These are phyloP conservation scores for Collybiopsis luxurians DNA, from an alignment of 768 basidiomycete species.

Conservation along the genomic window DNA sequence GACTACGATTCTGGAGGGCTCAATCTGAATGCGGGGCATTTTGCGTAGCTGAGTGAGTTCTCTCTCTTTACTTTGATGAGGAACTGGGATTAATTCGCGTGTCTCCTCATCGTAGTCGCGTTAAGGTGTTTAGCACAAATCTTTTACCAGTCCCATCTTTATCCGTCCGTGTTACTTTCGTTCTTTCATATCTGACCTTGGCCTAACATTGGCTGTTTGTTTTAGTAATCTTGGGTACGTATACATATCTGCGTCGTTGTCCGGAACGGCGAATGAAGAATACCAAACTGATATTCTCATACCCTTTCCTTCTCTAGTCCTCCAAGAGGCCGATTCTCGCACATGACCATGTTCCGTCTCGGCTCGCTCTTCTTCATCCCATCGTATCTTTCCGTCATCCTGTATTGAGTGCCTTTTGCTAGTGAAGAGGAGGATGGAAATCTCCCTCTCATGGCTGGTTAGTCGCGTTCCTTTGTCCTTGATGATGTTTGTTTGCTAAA, in stretches of 20 bases:
- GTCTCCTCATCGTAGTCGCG: constrained; percentile 53
- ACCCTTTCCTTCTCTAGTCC: constrained; percentile 42
- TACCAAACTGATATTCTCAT: too few species aligned
- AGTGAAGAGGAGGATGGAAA: constrained; percentile 69
- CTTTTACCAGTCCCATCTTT: constrained; percentile 86
- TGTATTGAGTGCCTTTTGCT: constrained; percentile 70
- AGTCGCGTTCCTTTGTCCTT: constrained; percentile 23
- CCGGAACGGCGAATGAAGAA: too few species aligned
- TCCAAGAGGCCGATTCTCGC: constrained; percentile 79
- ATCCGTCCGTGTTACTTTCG: constrained; percentile 59
- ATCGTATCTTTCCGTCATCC: constrained; percentile 76
- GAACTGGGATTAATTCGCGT: constrained; percentile 2
- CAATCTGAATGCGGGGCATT: constrained; percentile 87
- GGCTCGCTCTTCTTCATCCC: constrained; percentile 87
- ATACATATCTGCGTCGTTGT: not conserved
- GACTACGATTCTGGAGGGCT: constrained; percentile 85
- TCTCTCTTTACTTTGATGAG: not conserved
- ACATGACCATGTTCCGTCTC: constrained; percentile 86
- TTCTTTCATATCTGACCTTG: not conserved
- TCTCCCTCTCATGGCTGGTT: constrained; percentile 78
- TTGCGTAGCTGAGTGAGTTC: constrained; percentile 79
- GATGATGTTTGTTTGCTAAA: constrained; percentile 7
- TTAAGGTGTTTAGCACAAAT: constrained; percentile 95
- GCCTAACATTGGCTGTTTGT: not conserved
- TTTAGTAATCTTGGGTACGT: constrained; percentile 64